These are phyloP conservation scores for Waltiozyma sp. DNA, from an alignment of 1,139 yeast genomes.

Conservation along the genomic window DNA sequence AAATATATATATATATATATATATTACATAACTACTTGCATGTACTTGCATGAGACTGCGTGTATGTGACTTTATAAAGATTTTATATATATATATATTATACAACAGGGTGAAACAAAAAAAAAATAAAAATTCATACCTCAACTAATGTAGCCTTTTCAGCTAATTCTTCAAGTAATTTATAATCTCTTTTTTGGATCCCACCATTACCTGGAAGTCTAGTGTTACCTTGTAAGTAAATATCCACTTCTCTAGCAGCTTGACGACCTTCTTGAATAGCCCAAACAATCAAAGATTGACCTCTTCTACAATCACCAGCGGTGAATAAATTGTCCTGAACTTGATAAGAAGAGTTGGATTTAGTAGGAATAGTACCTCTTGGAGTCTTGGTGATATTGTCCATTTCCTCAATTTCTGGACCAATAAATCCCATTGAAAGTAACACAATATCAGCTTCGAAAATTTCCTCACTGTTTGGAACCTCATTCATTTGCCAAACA, in stretches of 20 bases:
- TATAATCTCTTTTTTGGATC: constrained; percentile 72
- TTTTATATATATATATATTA: too few species aligned
- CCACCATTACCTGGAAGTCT: constrained; percentile 92
- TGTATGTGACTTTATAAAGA: too few species aligned
- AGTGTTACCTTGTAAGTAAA: constrained; percentile 64
- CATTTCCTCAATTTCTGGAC: constrained; percentile 83
- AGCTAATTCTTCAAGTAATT: constrained; percentile 62
- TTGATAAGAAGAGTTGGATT: constrained; percentile 57
- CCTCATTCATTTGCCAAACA: constrained; percentile 98
- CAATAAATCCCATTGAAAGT: constrained; percentile 94
- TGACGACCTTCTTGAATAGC: constrained; percentile 99
- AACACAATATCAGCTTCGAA: constrained; percentile 93
- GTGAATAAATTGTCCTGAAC: constrained; percentile 72
- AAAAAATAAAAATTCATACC: too few species aligned
- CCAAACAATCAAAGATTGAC: constrained; percentile 97
- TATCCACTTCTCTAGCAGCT: constrained; percentile 91
- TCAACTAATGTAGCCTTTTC: constrained; percentile 24
- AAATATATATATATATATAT: too few species aligned
- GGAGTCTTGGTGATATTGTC: constrained; percentile 55
- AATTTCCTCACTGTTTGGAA: constrained; percentile 87
- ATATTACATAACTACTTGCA: too few species aligned
- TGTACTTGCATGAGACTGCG: too few species aligned
- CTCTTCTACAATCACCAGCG: constrained; percentile 98
- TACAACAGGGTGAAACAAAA: too few species aligned
- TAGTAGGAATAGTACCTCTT: constrained; percentile 78